A percentile compares a stretch with the other conserved stretches of the same genome.
phyloP scores from a whole-genome alignment of 306 rosid genomes.

The Luffa acutangula region DNA sequence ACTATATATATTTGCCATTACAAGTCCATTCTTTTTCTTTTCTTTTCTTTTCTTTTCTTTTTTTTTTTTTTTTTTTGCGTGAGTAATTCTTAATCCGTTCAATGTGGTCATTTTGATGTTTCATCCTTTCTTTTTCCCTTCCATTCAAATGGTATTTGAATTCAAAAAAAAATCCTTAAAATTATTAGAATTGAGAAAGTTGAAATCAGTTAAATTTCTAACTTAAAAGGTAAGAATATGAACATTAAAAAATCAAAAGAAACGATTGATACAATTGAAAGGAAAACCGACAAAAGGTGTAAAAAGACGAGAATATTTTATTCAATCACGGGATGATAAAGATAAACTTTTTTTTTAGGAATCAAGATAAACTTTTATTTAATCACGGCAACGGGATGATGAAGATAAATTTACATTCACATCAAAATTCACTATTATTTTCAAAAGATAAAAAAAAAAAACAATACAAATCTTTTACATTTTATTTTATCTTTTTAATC shows the following conservation, averaged over 20 bases:
- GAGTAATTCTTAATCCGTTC: not conserved
- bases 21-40: too few species aligned
- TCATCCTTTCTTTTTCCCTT: not conserved
- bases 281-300: too few species aligned
- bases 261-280: too few species aligned
- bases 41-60: too few species aligned
- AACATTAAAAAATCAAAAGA: not conserved
- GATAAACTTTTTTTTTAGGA: too few species aligned
- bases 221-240: not conserved
- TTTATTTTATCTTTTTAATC: not conserved
- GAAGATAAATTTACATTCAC: not conserved
- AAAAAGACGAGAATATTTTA: too few species aligned
- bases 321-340: too few species aligned
- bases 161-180: not conserved
- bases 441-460: too few species aligned
- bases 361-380: too few species aligned
- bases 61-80: too few species aligned
- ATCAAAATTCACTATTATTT: not conserved
- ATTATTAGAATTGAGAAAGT: not conserved
- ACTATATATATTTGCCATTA: too few species aligned
- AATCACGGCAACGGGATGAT: too few species aligned
- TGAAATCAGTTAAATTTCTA: not conserved
- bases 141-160: not conserved
- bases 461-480: not conserved
- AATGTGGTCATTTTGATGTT: not conserved